Conservation (phyloP, 441 rosid genomes). For the Macaranga tanarius region DNA sequence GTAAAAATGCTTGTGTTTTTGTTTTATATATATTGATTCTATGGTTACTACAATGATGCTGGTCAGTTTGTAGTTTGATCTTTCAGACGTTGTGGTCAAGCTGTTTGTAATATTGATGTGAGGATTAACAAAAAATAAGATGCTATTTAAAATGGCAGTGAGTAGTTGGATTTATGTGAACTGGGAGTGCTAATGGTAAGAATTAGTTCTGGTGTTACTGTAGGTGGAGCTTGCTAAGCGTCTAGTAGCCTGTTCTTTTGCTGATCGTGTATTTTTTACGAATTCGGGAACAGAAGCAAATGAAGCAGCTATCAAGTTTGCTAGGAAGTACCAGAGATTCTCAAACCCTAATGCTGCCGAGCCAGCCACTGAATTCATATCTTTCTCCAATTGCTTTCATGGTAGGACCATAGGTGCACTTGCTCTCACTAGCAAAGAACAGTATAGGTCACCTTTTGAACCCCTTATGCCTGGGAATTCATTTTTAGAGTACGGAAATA, state of each 20-base stretch:
- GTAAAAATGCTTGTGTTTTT: neutral
- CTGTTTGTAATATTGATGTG: neutral
- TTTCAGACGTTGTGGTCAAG: neutral
- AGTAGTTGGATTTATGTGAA: neutral
- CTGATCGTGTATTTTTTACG: conserved; percentile 78
- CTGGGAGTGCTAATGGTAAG: neutral
- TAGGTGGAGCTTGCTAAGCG: conserved; percentile 81
- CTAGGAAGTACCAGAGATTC: conserved; percentile 76
- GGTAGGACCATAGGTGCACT: conserved; percentile 64
- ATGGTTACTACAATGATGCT: neutral
- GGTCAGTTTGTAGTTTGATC: neutral
- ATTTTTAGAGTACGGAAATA: conserved; percentile 77
- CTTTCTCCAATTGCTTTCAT: conserved; percentile 80
- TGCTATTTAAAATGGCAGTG: neutral
- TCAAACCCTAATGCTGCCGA: conserved; percentile 46
- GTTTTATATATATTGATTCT: neutral
- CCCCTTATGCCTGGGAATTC: conserved; percentile 98
- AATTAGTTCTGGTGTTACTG: conserved; percentile 7
- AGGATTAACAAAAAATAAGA: neutral
- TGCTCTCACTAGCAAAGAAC: conserved; percentile 88
- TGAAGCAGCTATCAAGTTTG: conserved; percentile 96
- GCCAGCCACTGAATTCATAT: conserved; percentile 60
- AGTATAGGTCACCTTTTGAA: conserved; percentile 78
- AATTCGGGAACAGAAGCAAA: conserved; percentile 95
- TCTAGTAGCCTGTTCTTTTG: conserved; percentile 70